phyloP scores from a whole-genome alignment of 352 stramenopile species.

The Pythium sp. region DNA sequence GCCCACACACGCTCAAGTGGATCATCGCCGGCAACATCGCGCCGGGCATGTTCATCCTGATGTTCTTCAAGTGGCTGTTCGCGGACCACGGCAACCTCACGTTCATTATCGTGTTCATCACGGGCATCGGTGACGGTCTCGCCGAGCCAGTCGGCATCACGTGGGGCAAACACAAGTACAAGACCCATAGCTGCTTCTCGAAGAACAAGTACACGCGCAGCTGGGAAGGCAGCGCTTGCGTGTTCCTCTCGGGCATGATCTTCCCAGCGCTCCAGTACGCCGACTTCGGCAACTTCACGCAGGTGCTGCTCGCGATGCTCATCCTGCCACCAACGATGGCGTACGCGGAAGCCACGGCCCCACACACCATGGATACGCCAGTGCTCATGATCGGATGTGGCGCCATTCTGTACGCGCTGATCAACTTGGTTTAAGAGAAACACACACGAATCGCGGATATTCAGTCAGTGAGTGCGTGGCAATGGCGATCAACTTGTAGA shows the following conservation, averaged over 20 bases:
- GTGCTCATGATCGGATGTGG: conserved; percentile 82
- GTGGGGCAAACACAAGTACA: conserved; percentile 86
- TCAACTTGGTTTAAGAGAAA: conserved; percentile 16
- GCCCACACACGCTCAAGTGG: conserved; percentile 85
- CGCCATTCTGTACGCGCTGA: conserved; percentile 70
- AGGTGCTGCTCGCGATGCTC: conserved; percentile 75
- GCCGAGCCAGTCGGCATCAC: conserved; percentile 76
- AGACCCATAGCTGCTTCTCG: conserved; percentile 77
- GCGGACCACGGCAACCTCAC: conserved; percentile 49
- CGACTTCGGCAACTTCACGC: conserved; percentile 75
- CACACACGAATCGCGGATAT: neutral
- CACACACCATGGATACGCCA: conserved; percentile 84
- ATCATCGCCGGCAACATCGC: conserved; percentile 75
- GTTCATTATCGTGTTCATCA: conserved; percentile 85
- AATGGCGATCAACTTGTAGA: neutral
- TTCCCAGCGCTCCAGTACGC: conserved; percentile 60
- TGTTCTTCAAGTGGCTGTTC: conserved; percentile 88
- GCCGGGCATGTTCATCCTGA: conserved; percentile 64
- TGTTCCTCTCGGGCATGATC: conserved; percentile 75
- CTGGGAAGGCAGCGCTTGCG: conserved; percentile 77
- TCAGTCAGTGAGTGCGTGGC: neutral
- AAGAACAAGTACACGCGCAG: conserved; percentile 84
- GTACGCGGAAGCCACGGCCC: conserved; percentile 78
- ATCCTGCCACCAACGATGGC: conserved; percentile 78
- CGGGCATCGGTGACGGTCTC: conserved; percentile 71